phyloP scores from a whole-genome alignment of 768 basidiomycete species.

The Sarcomyxa edulis region DNA sequence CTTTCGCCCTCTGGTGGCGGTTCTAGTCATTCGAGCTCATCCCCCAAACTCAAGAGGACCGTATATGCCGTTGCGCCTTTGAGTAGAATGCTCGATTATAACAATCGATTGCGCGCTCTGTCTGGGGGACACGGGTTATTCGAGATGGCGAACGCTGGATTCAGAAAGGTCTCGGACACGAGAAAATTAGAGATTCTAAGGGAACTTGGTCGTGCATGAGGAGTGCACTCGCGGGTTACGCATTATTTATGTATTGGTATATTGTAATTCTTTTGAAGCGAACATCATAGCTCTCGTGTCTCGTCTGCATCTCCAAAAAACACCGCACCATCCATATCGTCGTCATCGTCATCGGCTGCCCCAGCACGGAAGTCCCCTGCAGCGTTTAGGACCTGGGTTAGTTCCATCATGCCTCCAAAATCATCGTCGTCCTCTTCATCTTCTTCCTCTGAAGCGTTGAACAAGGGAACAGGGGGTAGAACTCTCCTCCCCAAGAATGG shows the following conservation, averaged over 20 bases:
- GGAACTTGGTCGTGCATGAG: slow-evolving; percentile 72
- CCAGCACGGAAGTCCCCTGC: slow-evolving; percentile 52
- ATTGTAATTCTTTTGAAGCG: slow-evolving; percentile 3
- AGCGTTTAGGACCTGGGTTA: slow-evolving; percentile 67
- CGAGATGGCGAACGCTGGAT: slow-evolving; percentile 77
- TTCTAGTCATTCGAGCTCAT: slow-evolving; percentile 19
- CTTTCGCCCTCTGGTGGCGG: slow-evolving; percentile 63
- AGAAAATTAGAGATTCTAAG: slow-evolving; percentile 68
- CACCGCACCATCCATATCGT: slow-evolving; percentile 67
- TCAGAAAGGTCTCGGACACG: slow-evolving; percentile 55
- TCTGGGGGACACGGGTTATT: slow-evolving; percentile 81
- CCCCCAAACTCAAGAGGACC: slow-evolving; percentile 49
- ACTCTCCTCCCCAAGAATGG: slow-evolving; percentile 18
- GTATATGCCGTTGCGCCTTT: slow-evolving; percentile 71
- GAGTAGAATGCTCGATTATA: slow-evolving; percentile 79
- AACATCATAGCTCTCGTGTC: slow-evolving; percentile 44
- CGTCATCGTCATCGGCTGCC: slow-evolving; percentile 68
- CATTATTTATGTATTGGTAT: slow-evolving; percentile 4
- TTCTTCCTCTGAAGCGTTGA: slow-evolving; percentile 33
- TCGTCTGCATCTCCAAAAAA: slow-evolving; percentile 86
- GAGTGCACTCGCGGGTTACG: neutral
- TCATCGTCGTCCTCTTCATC: slow-evolving; percentile 27
- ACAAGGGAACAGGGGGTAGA: slow-evolving; percentile 23
- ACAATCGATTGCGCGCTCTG: slow-evolving; percentile 69
- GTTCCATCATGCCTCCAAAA: slow-evolving; percentile 59